These are phyloP conservation scores for Pseudogymnoascus sp. DNA, from an alignment of 2,329 filamentous ascomycete species.

Conservation along the genomic window DNA sequence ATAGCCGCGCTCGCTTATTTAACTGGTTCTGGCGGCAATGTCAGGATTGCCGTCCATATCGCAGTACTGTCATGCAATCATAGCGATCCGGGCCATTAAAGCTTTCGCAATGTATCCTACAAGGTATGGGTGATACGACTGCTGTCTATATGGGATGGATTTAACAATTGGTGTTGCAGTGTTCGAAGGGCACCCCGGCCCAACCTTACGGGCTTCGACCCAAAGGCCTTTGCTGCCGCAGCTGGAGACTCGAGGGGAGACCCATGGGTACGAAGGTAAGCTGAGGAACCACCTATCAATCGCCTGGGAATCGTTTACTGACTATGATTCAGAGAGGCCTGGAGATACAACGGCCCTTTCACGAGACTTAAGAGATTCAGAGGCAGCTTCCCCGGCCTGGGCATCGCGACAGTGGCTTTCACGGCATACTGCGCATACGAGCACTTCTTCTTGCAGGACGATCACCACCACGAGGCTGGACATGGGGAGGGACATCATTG, in stretches of 20 bases:
- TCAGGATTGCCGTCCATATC: constrained; percentile 2
- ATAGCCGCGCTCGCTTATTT: constrained; percentile 12
- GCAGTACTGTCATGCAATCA: constrained; percentile 10
- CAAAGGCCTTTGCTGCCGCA: constrained; percentile 67
- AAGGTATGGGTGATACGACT: constrained; percentile 21
- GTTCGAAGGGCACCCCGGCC: constrained; percentile 35
- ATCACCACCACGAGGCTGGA: constrained; percentile 43
- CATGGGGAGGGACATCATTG: constrained; percentile 52
- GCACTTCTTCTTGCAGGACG: constrained; percentile 72
- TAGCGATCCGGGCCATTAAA: constrained; percentile 2
- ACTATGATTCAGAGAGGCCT: constrained; percentile 64
- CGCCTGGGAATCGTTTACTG: constrained; percentile 6
- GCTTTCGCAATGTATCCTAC: constrained; percentile 27
- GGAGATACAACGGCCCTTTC: constrained; percentile 88
- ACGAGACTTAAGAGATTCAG: constrained; percentile 84
- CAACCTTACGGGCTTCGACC: constrained; percentile 89
- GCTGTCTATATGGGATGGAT: neutral
- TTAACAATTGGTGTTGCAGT: constrained; percentile 20
- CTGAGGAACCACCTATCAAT: constrained; percentile 21
- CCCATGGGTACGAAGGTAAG: constrained; percentile 57
- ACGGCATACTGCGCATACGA: constrained; percentile 83
- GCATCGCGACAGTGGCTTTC: constrained; percentile 87
- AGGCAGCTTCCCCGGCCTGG: constrained; percentile 77
- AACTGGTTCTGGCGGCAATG: constrained; percentile 9
- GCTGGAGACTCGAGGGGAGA: constrained; percentile 53